Base-by-base conservation (phyloP, 306 rosid genomes). In the Senna siamea region DNA sequence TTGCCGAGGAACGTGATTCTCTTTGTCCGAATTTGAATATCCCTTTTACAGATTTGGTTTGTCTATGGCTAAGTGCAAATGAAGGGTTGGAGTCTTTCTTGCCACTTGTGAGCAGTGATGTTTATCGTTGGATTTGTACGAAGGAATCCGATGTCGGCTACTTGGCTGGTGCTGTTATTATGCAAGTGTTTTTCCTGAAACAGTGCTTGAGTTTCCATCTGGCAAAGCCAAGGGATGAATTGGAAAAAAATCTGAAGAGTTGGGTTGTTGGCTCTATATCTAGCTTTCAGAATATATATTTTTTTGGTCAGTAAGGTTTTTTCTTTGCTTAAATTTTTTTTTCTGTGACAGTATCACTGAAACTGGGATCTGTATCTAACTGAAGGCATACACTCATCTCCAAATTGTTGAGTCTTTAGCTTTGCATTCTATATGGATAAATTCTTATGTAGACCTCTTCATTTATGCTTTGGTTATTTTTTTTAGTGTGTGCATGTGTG, bases 211-310 rank as follows among this genome's bases (percentile, higher is more conserved):
- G 67, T 74, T 77, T 82, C 12, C 66, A 64, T 51, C 14, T 13
- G 61, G 76, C 76, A 66, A 47, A n/a, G 63, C 68, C 81, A 0
- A 76, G 55, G 79, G 74, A 37, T 66, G 95, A 80, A 66, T 71
- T 84, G 82, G 95, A 85, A 61, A 77, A 57, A 66, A 79, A 86
- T 54, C 47, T 90, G 38, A 86, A 79, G 82, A 80, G 34, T 74
- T 90, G 96, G 97, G 83, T 84, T 38, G 87, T 83, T 72, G 88
- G 85, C 74, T 90, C 97, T 66, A 80, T 90, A 6, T 81, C 96
- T 75, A 80, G 82, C 66, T 83, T 93, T 75, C 78, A 54, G 76
- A 87, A 82, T 79, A 62, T 74, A 35, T 65, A 82, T 80, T 84
- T 89, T 82, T 85, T 76, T 35, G 98, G 97, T 92, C 47, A 87